Percentiles rank a stretch among this genome's conserved stretches.
Conservation (phyloP, 306 rosid species). For the Quercus dentata region DNA sequence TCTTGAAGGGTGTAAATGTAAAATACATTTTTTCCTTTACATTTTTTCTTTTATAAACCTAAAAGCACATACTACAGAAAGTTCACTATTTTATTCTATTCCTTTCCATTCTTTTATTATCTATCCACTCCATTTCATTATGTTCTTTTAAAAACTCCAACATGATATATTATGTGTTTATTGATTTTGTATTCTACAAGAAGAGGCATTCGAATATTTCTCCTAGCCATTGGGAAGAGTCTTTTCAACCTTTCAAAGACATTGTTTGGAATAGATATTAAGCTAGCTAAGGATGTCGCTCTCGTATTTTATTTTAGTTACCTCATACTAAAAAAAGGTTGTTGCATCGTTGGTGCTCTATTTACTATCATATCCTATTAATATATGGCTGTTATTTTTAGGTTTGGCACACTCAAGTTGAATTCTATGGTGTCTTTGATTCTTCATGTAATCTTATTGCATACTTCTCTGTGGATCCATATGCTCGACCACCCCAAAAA, state of each 20-base stretch:
- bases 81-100: too few species aligned
- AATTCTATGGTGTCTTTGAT: slow-evolving; percentile 70
- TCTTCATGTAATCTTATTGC: slow-evolving; percentile 72
- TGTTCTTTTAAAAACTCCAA: slow-evolving; percentile 12
- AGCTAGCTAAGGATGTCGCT: slow-evolving; percentile 81
- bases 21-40: background rate
- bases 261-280: slow-evolving; percentile 52
- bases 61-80: too few species aligned
- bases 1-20: background rate
- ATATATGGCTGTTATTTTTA: slow-evolving; percentile 28
- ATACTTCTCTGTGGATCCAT: slow-evolving; percentile 86
- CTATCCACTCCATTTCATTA: background rate
- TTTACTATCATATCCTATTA: background rate
- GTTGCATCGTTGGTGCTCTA: slow-evolving; percentile 6
- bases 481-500: slow-evolving; percentile 90
- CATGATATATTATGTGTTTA: background rate
- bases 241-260: slow-evolving; percentile 74
- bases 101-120: slow-evolving; percentile 4
- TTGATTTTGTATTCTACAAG: slow-evolving; percentile 48
- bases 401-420: slow-evolving; percentile 92
- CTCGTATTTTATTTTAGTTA: slow-evolving; percentile 40
- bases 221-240: slow-evolving; percentile 82
- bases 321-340: background rate
- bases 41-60: too few species aligned
- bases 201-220: slow-evolving; percentile 85